phyloP scores from a whole-genome alignment of 371 early-diverging fungal genomes.

The Homolaphlyctis polyrhiza region DNA sequence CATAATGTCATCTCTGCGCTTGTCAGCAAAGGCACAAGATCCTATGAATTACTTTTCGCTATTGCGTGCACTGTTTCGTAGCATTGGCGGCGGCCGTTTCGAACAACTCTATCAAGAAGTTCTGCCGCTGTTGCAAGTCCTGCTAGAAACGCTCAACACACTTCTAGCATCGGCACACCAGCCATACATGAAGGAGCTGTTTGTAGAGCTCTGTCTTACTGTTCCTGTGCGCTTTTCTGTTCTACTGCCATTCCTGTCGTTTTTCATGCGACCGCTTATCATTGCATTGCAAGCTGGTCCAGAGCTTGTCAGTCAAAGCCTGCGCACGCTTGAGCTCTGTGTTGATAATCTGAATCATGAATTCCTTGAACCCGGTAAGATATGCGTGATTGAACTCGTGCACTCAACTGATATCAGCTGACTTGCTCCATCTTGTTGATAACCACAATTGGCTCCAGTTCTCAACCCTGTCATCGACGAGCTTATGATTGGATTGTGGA shows the following conservation, averaged over 20 bases:
- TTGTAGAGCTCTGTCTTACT: conserved; percentile 81
- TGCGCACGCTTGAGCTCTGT: conserved; percentile 96
- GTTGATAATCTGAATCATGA: conserved; percentile 97
- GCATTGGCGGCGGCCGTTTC: conserved; percentile 75
- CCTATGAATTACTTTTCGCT: conserved; percentile 90
- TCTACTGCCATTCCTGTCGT: conserved; percentile 88
- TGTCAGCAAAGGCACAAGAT: conserved; percentile 74
- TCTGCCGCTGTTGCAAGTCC: conserved; percentile 80
- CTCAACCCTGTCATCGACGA: conserved; percentile 91
- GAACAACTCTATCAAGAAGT: conserved; percentile 87
- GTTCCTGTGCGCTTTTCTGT: conserved; percentile 96
- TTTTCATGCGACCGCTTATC: conserved; percentile 94
- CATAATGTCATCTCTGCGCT: conserved; percentile 83
- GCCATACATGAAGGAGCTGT: conserved; percentile 75
- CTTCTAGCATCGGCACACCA: conserved; percentile 76
- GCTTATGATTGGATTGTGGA: conserved; percentile 88
- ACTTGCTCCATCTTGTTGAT: too few relatives aligned
- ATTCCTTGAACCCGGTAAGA: conserved; percentile 93
- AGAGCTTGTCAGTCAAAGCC: conserved; percentile 90
- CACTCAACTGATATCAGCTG: too few relatives aligned
- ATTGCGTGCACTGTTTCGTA: conserved; percentile 87
- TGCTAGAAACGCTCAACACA: conserved; percentile 84
- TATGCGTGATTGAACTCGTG: too few relatives aligned
- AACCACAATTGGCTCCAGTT: too few relatives aligned
- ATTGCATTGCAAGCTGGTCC: conserved; percentile 87